Conservation (phyloP, 768 basidiomycete genomes). For the Hirschioporus abietinus region DNA sequence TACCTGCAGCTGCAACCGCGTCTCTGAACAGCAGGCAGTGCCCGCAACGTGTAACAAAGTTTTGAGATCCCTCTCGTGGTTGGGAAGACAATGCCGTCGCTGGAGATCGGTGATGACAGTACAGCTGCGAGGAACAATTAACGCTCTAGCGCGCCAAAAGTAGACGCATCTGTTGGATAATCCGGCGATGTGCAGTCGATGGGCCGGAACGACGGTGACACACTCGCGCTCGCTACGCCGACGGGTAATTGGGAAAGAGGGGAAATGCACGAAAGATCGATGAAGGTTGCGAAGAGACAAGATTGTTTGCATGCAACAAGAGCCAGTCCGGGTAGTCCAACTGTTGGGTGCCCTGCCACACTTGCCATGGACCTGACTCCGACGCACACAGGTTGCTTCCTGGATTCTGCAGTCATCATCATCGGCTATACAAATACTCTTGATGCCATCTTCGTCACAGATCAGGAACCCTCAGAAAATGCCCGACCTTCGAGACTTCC, state of each 20-base stretch:
- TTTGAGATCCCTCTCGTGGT: neutral
- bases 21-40: neutral
- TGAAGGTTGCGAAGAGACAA: slow-evolving; percentile 2
- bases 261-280: slow-evolving; percentile 1
- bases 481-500: neutral
- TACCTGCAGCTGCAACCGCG: neutral
- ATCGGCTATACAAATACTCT: neutral
- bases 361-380: neutral
- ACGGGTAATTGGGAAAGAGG: slow-evolving; percentile 1
- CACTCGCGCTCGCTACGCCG: neutral
- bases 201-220: neutral
- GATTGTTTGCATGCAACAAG: neutral
- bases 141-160: neutral
- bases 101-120: neutral
- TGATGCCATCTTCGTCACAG: neutral
- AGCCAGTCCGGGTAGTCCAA: neutral
- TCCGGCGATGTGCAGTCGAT: neutral
- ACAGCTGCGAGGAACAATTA: neutral
- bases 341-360: neutral
- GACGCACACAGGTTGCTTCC: neutral
- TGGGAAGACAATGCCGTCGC: neutral
- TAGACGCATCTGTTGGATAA: neutral
- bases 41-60: slow-evolving; percentile 1
- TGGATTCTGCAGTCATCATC: neutral
- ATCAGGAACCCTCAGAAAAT: neutral